Evolutionary conservation across 2,329 filamentous ascomycete genomes (phyloP).

Genomic region (Ascochyta viciae-villosae): DNA sequence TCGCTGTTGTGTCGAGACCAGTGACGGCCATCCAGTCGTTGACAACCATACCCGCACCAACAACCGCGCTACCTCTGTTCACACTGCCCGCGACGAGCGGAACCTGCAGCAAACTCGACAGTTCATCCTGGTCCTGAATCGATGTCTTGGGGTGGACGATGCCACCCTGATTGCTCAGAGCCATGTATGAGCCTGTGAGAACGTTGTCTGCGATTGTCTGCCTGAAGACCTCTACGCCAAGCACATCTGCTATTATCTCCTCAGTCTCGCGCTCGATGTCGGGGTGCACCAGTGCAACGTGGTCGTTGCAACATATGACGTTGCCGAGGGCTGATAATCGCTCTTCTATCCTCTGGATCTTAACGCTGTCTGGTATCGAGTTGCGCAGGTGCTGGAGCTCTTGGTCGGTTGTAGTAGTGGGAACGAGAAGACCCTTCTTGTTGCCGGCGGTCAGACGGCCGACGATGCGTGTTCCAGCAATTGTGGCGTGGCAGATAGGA

Average conservation of each 20-base stretch:
- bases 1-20: constrained; percentile 91
- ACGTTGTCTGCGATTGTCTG: constrained; percentile 98
- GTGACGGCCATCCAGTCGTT: constrained; percentile 98
- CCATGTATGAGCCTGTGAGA: constrained; percentile 95
- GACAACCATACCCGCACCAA: constrained; percentile 96
- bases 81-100: constrained; percentile 93
- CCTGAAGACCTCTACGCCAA: constrained; percentile 87
- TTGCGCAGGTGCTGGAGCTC: constrained; percentile 97
- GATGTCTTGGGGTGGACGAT: constrained; percentile 97
- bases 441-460: constrained; percentile 95
- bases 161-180: constrained; percentile 91
- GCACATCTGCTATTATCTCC: constrained; percentile 95
- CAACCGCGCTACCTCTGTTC: constrained; percentile 90
- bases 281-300: constrained; percentile 94
- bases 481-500: constrained; percentile 94
- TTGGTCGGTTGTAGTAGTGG: constrained; percentile 95
- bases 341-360: constrained; percentile 98
- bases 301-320: constrained; percentile 95
- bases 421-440: constrained; percentile 94
- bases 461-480: constrained; percentile 94
- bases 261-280: constrained; percentile 98
- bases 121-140: constrained; percentile 97
- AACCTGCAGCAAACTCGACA: constrained; percentile 90
- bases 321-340: constrained; percentile 94
- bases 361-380: constrained; percentile 86